Percentiles rank a stretch among this genome's conserved stretches.
Evolutionary conservation across 2,329 filamentous ascomycete genomes (phyloP).

Genomic region (Penicillium sp.): DNA sequence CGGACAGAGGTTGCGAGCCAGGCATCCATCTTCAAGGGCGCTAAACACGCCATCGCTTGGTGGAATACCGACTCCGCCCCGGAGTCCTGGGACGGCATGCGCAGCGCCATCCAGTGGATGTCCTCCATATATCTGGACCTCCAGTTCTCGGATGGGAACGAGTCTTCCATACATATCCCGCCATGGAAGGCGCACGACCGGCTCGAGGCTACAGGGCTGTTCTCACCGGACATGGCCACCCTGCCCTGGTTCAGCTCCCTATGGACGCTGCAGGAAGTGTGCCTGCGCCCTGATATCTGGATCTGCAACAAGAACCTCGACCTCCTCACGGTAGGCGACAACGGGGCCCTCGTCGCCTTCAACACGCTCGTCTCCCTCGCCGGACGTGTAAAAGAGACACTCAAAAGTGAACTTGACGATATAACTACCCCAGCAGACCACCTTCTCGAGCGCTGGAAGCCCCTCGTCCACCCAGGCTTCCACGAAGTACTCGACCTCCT

Average conservation of each 20-base stretch:
- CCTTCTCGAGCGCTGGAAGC: not conserved
- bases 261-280: not conserved
- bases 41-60: not conserved
- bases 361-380: not conserved
- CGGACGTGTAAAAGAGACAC: not conserved
- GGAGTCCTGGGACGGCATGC: not conserved
- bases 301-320: not conserved
- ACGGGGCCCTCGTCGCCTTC: not conserved
- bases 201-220: not conserved
- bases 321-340: not conserved
- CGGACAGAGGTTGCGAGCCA: not conserved
- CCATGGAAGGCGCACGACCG: not conserved
- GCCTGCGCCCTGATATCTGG: not conserved
- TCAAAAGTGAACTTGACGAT: not conserved
- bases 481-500: not conserved
- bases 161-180: not conserved
- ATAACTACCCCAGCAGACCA: not conserved
- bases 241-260: not conserved
- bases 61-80: not conserved
- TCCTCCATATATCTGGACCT: not conserved
- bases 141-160: not conserved
- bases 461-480: not conserved
- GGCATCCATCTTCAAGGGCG: not conserved
- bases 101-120: not conserved
- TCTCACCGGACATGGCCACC: not conserved